Percentiles rank a stretch among this genome's conserved stretches.
Evolutionary conservation across 1,139 yeast genomes (phyloP).

Genomic region (Geotrichum fermentans): DNA sequence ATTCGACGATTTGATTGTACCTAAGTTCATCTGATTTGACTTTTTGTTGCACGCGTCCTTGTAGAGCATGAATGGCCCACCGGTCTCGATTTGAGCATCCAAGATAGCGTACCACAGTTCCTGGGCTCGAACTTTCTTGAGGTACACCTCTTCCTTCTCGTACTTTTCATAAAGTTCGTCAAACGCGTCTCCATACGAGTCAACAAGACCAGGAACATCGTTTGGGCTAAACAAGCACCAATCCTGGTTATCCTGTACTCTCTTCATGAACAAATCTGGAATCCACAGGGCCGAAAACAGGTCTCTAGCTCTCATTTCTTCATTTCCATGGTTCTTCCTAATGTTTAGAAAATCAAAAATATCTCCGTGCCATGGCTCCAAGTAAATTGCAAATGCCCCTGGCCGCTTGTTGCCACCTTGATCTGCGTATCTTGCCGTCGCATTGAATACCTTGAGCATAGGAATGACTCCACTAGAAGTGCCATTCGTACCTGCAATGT

Average conservation of each 20-base stretch:
- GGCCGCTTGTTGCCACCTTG: constrained; percentile 87
- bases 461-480: constrained; percentile 75
- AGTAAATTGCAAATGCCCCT: constrained; percentile 74
- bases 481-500: constrained; percentile 72
- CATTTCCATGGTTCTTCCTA: constrained; percentile 77
- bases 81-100: constrained; percentile 79
- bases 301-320: constrained; percentile 77
- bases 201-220: constrained; percentile 69
- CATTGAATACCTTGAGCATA: constrained; percentile 76
- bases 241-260: constrained; percentile 61
- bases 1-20: constrained; percentile 73
- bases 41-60: constrained; percentile 76
- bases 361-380: constrained; percentile 86
- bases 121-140: constrained; percentile 61
- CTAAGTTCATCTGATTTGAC: constrained; percentile 73
- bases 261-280: constrained; percentile 75
- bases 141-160: constrained; percentile 57
- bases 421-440: constrained; percentile 81
- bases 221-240: constrained; percentile 80
- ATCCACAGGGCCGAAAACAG: constrained; percentile 80
- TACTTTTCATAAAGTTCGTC: constrained; percentile 56
- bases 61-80: constrained; percentile 77
- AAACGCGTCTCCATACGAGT: constrained; percentile 66
- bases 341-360: constrained; percentile 67
- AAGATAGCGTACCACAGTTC: constrained; percentile 71